These are phyloP conservation scores for Pharnaceum exiguum DNA, from an alignment of 148 eudicot species.

Conservation along the genomic window DNA sequence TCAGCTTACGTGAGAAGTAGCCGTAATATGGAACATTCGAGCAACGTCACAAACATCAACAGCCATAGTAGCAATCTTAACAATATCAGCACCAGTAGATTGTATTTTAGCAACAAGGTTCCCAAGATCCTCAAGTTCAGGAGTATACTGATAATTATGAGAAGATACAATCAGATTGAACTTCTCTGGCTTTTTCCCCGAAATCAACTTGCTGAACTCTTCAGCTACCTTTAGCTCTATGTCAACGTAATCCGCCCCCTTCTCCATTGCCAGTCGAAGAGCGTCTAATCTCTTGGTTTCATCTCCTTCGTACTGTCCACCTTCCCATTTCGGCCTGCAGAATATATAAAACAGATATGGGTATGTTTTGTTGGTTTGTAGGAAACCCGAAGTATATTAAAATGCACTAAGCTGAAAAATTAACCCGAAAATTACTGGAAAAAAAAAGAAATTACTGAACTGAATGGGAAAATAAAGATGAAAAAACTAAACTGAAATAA, in stretches of 20 bases:
- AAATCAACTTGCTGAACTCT: constrained; percentile 32
- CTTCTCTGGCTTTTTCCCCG: constrained; percentile 32
- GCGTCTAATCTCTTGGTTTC: too few species aligned
- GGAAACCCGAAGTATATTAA: too few species aligned
- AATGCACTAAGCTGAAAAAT: too few species aligned
- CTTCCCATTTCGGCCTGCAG: too few species aligned
- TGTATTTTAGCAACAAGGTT: constrained; percentile 36
- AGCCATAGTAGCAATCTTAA: constrained; percentile 31
- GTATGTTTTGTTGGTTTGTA: too few species aligned
- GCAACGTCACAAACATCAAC: constrained; percentile 25
- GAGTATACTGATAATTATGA: constrained; percentile 35
- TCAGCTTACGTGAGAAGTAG: constrained; percentile 45
- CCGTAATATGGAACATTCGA: constrained; percentile 23
- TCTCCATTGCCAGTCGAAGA: too few species aligned
- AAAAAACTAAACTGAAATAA: too few species aligned
- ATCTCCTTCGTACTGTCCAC: too few species aligned
- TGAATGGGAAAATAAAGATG: too few species aligned
- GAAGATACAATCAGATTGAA: constrained; percentile 51
- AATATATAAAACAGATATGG: too few species aligned
- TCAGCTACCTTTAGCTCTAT: constrained; percentile 28
- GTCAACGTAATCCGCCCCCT: not conserved
- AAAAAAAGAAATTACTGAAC: too few species aligned
- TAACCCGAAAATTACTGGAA: too few species aligned
- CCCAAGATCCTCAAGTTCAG: constrained; percentile 41
- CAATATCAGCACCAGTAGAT: constrained; percentile 52